A percentile compares a stretch with the other conserved stretches of the same genome.
Conservation (phyloP, 495 filamentous ascomycete species). For the Chaetomidium leptoderma region DNA sequence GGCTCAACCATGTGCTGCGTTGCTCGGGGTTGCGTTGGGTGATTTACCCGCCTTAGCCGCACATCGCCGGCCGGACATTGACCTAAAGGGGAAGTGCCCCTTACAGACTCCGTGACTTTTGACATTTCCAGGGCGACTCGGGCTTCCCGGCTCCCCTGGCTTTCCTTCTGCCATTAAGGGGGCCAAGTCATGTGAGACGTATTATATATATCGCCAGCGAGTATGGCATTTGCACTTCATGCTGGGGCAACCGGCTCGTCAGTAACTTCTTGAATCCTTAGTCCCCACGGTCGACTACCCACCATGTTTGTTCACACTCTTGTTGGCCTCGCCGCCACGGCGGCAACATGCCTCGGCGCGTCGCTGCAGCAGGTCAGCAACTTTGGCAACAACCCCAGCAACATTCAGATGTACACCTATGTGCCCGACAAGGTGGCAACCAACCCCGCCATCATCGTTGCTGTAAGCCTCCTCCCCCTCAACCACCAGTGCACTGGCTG, state of each 20-base stretch:
- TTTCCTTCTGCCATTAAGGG: neutral
- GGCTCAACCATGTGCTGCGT: neutral
- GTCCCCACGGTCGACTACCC: neutral
- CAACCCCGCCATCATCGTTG: conserved; percentile 37
- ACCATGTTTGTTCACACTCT: conserved; percentile 22
- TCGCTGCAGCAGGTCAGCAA: conserved; percentile 36
- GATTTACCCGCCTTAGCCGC: conserved; percentile 12
- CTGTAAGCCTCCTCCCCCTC: conserved; percentile 16
- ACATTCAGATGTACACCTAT: conserved; percentile 40
- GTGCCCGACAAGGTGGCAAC: conserved; percentile 38
- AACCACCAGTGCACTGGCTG: neutral
- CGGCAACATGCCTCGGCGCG: conserved; percentile 22
- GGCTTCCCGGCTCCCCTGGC: conserved; percentile 15
- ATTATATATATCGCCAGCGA: neutral
- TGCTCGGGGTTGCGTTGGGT: neutral
- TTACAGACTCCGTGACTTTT: neutral
- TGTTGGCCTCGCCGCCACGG: conserved; percentile 22
- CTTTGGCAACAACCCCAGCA: conserved; percentile 38
- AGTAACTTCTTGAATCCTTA: neutral
- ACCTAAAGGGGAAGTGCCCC: neutral
- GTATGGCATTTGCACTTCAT: neutral
- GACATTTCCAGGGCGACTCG: neutral
- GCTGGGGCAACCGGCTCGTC: neutral
- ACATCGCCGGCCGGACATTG: neutral
- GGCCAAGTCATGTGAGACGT: neutral